Evolutionary conservation across 441 rosid species (phyloP), one percentile per base, ranked within the genome.

Genomic region (Eutrema salsugineum): DNA sequence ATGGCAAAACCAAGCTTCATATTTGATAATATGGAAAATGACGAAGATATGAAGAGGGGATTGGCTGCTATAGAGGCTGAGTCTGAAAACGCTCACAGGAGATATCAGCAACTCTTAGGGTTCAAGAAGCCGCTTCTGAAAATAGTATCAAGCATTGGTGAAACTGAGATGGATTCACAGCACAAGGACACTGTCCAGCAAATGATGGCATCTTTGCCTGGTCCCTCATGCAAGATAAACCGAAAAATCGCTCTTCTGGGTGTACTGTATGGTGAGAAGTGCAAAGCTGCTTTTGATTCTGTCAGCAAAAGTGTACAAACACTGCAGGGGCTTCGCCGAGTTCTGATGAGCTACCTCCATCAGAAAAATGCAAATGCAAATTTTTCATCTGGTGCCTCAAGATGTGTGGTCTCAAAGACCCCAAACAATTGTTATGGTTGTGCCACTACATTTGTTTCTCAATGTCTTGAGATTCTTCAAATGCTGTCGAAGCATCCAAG

Each of bases 271-370:
- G 99, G 98, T 83, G 99, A 97, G 82, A 97, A 97, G 81, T 97
- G 99, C 88, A 97, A 97, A 84, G 99, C 99, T 79, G 99, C 99
- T 78, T 97, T 97, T 86, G 99, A 94, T 83, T 97, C 99, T 77
- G 99, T 97, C 69, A 94, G 97, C 88, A 97, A 97, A 86, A 97
- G 99, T 83, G 99, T 97, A 56, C 99, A 97, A 87, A 97, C 98
- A 9, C 88, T 97, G 63, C 99, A 97, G 83, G 99, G 99, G 62
- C 91, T 97, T 79, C 99, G 99, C 64, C 83, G 93, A 67, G 99
- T 95, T 83, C 71, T 97, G 77, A 95, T 95, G 99, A 88, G 81
- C 77, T 97, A 95, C 84, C 87, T 97, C 88, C 98, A 95, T 86
- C 98, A 86, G 83, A 95, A 91, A 75, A 96, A 87, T 75, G 87